Percentiles rank a stretch among this genome's conserved stretches.
These are phyloP conservation scores for Podila epicladia DNA, from an alignment of 192 early-diverging fungal genomes.

Conservation along the genomic window DNA sequence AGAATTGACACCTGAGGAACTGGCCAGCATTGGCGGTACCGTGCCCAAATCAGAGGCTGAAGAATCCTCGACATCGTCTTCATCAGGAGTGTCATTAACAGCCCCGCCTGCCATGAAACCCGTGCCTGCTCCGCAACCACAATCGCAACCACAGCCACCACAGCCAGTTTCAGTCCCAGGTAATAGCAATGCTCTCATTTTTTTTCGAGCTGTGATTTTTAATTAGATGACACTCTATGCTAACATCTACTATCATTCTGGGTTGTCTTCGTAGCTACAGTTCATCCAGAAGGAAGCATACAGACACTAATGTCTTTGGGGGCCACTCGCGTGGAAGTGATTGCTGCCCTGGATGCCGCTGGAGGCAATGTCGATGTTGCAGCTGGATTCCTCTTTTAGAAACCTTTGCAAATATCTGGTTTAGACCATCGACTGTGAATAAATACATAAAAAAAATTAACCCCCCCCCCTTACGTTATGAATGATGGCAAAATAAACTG, in stretches of 20 bases:
- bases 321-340: slow-evolving; percentile 78
- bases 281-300: slow-evolving; percentile 75
- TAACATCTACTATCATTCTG: not conserved
- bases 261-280: not conserved
- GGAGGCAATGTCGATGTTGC: slow-evolving; percentile 90
- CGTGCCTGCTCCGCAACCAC: slow-evolving; percentile 17
- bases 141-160: slow-evolving; percentile 32
- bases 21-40: slow-evolving; percentile 24
- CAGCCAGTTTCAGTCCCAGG: slow-evolving; percentile 17
- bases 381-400: slow-evolving; percentile 84
- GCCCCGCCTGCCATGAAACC: not conserved
- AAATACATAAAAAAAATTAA: no score
- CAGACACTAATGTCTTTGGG: slow-evolving; percentile 81
- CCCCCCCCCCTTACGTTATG: no score
- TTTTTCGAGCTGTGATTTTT: not conserved
- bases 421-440: no score
- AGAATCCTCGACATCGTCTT: slow-evolving; percentile 10
- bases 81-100: slow-evolving; percentile 5
- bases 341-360: slow-evolving; percentile 77
- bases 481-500: no score
- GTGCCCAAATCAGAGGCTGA: slow-evolving; percentile 7
- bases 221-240: not conserved
- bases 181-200: not conserved
- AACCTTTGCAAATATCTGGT: not conserved
- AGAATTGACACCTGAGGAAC: slow-evolving; percentile 45